Base-by-base conservation (phyloP, 169 alveolate species). In the Cyclospora cayetanensis region DNA sequence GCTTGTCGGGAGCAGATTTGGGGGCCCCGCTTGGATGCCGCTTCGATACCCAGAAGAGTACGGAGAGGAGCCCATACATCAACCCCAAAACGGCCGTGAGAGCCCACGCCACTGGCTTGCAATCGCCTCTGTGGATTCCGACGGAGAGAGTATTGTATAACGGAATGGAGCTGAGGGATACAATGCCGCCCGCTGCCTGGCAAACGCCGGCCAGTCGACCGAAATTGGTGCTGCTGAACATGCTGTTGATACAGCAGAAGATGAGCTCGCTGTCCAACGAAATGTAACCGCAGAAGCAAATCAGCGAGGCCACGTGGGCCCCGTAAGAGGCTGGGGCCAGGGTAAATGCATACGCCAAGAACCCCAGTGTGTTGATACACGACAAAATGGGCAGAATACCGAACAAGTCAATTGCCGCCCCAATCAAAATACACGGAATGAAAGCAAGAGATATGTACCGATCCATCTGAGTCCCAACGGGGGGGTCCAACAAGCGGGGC, bases 131-230 rank as follows among this genome's bases (percentile, higher is more conserved):
- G 27, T 74, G 65, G 27, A 41, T 3, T 1, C 53, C 83, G n/a
- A 70, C 34, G 9, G 93, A 74, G 41, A 90, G 77, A 25, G 43
- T 29, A 25, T 90, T 83, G 29, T 90, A 90, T 9, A 90, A 42
- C 41, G 85, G 87, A 11, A 90, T 82, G 50, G 93, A 76, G 37
- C 25, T 42, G 1, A 76, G 55, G n/a, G 93, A 90, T 27, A 90
- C 39, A 31, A 90, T 20, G 18, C 93, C 93, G 3, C 93, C 93
- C n/a, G 60, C 20, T 2, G 91, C 70, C 29, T 46, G 79, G 0
- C 86, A 52, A 22, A 77, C 18, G 29, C 93, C 93, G 5, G 66
- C 43, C 11, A 90, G 91, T 46, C 60, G 37, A 20, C 93, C 93
- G 35, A 90, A 90, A 65, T 90, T 79, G 9, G 29, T 7, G 31